Evolutionary conservation across 257 asterid species (phyloP).

Genomic region (Lithospermum erythrorhizon): DNA sequence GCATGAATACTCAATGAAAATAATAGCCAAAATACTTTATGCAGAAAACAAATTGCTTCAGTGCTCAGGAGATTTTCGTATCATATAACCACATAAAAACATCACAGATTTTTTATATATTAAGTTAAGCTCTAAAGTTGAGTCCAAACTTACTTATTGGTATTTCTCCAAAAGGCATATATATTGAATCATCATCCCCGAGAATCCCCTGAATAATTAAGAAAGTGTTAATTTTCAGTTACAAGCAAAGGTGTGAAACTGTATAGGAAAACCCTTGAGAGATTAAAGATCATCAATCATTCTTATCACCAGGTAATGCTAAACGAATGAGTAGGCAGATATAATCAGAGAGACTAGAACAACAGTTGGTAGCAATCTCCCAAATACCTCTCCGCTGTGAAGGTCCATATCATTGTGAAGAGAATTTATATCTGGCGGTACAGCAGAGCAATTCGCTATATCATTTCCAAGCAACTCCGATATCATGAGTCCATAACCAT

Average conservation of each 20-base stretch:
- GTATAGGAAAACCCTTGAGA: not conserved
- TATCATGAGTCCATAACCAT: constrained; percentile 81
- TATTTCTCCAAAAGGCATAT: constrained; percentile 90
- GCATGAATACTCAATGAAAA: not conserved
- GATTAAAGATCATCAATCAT: constrained; percentile 4
- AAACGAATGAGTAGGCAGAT: not conserved
- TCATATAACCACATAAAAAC: not conserved
- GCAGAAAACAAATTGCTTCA: not conserved
- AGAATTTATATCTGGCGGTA: constrained; percentile 46
- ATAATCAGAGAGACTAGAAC: not conserved
- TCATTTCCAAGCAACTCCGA: constrained; percentile 73
- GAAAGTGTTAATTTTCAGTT: constrained; percentile 3
- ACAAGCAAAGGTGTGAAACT: not conserved
- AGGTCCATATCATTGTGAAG: constrained; percentile 68
- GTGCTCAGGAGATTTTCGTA: not conserved
- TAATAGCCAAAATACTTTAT: not conserved
- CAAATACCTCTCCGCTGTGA: constrained; percentile 63
- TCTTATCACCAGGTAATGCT: not conserved
- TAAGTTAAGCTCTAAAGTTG: constrained; percentile 5
- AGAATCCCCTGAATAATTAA: constrained; percentile 68
- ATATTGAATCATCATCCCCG: constrained; percentile 87
- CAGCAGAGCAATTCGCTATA: constrained; percentile 59
- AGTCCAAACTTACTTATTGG: constrained; percentile 59
- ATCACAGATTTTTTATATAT: too few species aligned
- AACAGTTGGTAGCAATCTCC: constrained; percentile 11